phyloP scores from a whole-genome alignment of 2,329 filamentous ascomycete genomes.

The Septoria linicola region DNA sequence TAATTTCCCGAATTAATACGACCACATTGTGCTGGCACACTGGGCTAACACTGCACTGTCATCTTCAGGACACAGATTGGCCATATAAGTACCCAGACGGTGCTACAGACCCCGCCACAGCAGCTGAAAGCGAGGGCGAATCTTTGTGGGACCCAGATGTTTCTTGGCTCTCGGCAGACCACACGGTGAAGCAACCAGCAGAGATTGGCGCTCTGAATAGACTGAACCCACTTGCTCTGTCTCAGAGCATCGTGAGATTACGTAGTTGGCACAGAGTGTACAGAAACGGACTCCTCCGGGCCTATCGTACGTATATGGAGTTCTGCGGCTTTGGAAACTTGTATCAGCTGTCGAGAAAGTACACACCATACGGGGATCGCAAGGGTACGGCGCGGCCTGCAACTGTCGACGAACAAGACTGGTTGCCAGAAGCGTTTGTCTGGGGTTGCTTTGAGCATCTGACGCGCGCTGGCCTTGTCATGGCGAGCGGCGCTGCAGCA shows the following conservation, averaged over 20 bases:
- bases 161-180: background rate
- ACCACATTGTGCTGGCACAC: too few relatives aligned
- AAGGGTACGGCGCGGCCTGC: background rate
- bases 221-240: background rate
- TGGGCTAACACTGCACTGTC: too few relatives aligned
- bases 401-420: background rate
- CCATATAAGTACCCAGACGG: background rate
- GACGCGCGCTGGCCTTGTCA: slow-evolving; percentile 8
- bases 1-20: too few relatives aligned
- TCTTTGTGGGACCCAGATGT: slow-evolving; percentile 6
- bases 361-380: background rate
- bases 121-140: background rate
- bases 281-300: background rate
- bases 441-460: slow-evolving; percentile 10
- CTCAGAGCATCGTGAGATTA: slow-evolving; percentile 1
- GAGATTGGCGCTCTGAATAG: slow-evolving; percentile 9
- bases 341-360: background rate
- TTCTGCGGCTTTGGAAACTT: slow-evolving; percentile 12
- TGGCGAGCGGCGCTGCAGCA: background rate
- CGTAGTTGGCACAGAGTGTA: slow-evolving; percentile 5
- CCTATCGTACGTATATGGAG: slow-evolving; percentile 7
- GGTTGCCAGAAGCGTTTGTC: slow-evolving; percentile 14
- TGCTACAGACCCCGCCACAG: background rate
- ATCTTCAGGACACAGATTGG: slow-evolving; percentile 7
- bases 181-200: background rate